phyloP scores from a whole-genome alignment of 805 yeast genomes.

The Ogataea angusta region DNA sequence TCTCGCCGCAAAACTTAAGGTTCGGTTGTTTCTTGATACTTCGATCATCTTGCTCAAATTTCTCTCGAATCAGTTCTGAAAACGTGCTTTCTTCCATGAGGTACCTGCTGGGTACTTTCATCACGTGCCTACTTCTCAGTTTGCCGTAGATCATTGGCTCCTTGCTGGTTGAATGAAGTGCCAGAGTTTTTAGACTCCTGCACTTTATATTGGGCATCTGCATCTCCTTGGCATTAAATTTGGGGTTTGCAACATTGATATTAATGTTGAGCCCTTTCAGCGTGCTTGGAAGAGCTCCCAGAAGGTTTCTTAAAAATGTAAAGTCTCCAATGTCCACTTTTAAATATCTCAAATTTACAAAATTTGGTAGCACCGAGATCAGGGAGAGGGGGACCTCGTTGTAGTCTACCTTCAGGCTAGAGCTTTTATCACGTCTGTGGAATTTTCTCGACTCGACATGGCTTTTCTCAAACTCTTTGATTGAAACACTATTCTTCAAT shows the following conservation, averaged over 20 bases:
- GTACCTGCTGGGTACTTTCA: constrained; percentile 13
- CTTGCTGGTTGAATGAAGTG: constrained; percentile 11
- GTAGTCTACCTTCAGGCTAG: neutral
- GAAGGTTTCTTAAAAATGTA: constrained; percentile 3
- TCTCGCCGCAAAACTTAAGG: constrained; percentile 14
- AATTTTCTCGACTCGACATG: neutral
- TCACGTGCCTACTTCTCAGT: constrained; percentile 15
- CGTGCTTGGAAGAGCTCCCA: constrained; percentile 14
- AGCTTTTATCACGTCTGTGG: neutral
- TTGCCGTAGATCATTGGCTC: constrained; percentile 17
- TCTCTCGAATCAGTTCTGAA: constrained; percentile 13
- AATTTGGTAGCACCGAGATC: constrained; percentile 7
- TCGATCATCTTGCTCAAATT: constrained; percentile 9
- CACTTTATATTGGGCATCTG: constrained; percentile 5
- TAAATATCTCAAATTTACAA: constrained; percentile 16
- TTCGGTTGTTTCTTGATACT: constrained; percentile 16
- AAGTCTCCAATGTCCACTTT: constrained; percentile 16
- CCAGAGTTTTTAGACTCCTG: constrained; percentile 10
- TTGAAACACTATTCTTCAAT: constrained; percentile 11
- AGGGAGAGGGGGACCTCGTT: constrained; percentile 9
- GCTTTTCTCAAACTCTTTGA: constrained; percentile 2
- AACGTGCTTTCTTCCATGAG: constrained; percentile 12
- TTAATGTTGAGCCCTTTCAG: constrained; percentile 19
- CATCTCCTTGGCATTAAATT: constrained; percentile 8
- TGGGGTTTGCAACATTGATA: constrained; percentile 12